phyloP scores from a whole-genome alignment of 495 filamentous ascomycete genomes.

The Podospora pseudopauciseta region DNA sequence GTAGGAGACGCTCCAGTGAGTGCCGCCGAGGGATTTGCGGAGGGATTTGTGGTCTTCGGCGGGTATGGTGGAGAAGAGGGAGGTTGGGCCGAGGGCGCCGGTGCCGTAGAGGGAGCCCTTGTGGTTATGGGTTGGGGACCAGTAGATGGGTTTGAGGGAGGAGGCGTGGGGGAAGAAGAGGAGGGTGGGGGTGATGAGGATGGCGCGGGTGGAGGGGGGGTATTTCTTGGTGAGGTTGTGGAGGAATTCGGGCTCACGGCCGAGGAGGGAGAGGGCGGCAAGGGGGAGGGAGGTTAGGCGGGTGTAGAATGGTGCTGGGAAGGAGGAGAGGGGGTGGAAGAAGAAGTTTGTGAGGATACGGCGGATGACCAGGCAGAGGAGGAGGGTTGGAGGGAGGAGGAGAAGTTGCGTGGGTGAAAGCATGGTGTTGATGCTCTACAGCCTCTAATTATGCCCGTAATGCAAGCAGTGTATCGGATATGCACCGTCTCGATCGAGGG shows the following conservation, averaged over 20 bases:
- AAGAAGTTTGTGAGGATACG: not conserved
- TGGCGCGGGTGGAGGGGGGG: not conserved
- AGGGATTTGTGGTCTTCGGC: not conserved
- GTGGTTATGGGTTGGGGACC: not conserved
- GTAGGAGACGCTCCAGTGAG: conserved; percentile 14
- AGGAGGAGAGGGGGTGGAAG: not conserved
- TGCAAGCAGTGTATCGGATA: too few relatives aligned
- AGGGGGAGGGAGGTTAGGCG: not conserved
- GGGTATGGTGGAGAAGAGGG: not conserved
- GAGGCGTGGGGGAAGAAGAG: conserved; percentile 1
- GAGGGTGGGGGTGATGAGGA: not conserved
- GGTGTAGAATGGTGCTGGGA: not conserved
- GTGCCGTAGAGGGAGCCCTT: conserved; percentile 1
- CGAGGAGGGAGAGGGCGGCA: not conserved
- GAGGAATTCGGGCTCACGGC: not conserved
- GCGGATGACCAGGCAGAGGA: not conserved
- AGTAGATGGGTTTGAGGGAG: conserved; percentile 1
- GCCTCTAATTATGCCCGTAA: not conserved
- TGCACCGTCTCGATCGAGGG: too few relatives aligned
- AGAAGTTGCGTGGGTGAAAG: not conserved
- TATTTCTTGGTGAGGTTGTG: not conserved
- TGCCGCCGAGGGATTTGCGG: not conserved
- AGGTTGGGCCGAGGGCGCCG: not conserved
- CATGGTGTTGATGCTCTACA: not conserved
- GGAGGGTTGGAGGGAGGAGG: not conserved